Percentiles rank a stretch among this genome's conserved stretches.
phyloP scores from a whole-genome alignment of 1,284 basidiomycete species.

The Ustilago bromivora region DNA sequence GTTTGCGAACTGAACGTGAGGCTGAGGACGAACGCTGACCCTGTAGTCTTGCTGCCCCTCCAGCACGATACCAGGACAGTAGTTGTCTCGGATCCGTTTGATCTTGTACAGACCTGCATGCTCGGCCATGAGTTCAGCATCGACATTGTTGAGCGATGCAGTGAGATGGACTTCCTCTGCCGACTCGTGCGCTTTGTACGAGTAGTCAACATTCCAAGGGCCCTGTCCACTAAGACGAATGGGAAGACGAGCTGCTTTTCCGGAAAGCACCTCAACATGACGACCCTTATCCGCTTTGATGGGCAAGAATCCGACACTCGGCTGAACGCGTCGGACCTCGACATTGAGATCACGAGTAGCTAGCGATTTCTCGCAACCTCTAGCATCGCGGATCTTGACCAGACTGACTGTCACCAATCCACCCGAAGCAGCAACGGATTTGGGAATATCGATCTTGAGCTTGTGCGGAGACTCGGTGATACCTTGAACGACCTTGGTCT shows the following conservation, averaged over 20 bases:
- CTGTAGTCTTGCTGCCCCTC: slow-evolving; percentile 76
- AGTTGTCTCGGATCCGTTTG: slow-evolving; percentile 79
- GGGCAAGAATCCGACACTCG: slow-evolving; percentile 83
- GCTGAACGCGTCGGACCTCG: slow-evolving; percentile 87
- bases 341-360: slow-evolving; percentile 84
- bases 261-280: slow-evolving; percentile 80
- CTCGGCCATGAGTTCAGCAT: slow-evolving; percentile 78
- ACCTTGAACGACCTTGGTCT: slow-evolving; percentile 53
- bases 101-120: slow-evolving; percentile 83
- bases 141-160: slow-evolving; percentile 75
- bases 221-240: slow-evolving; percentile 67
- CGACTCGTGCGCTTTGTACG: slow-evolving; percentile 72
- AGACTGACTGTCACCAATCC: slow-evolving; percentile 85
- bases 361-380: slow-evolving; percentile 84
- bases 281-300: slow-evolving; percentile 70
- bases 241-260: slow-evolving; percentile 74
- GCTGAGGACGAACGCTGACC: slow-evolving; percentile 82
- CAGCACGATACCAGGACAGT: slow-evolving; percentile 83
- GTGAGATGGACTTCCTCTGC: slow-evolving; percentile 69
- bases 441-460: slow-evolving; percentile 69
- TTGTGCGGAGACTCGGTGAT: slow-evolving; percentile 61
- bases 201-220: slow-evolving; percentile 79
- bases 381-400: slow-evolving; percentile 86
- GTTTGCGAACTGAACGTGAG: slow-evolving; percentile 70
- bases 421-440: slow-evolving; percentile 76